Evolutionary conservation across 2,329 filamentous ascomycete genomes (phyloP), one percentile per base, ranked within the genome.

Genomic region (Trichophyton simii): DNA sequence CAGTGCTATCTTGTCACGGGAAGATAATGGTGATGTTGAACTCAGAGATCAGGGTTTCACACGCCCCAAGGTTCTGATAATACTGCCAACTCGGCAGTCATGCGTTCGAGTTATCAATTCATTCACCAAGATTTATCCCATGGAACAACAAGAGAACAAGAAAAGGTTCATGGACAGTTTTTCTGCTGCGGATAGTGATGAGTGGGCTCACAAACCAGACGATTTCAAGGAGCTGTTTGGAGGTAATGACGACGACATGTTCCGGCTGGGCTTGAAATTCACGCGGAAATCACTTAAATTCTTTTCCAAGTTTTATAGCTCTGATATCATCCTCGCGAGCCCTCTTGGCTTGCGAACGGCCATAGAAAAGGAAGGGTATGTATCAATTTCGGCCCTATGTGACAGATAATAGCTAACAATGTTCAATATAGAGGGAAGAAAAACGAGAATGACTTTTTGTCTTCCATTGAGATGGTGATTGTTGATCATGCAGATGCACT

Each of bases 221-320:
- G 94, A 97, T 72, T 97, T 95, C 75, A 81, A 83, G 25, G 88
- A 95, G 61, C 80, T 97, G 0, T 99, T 99, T 70, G 87, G 87
- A 64, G 94, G 94, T 63, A 97, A 96, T 71, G 90, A 96, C 71
- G 94, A 97, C 71, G 94, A 99, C 75, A 94, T 95, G 83, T 99
- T 97, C 77, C 85, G 92, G 2, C 79, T 97, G 1, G 94, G 92
- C n/a, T 75, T 99, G 70, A 99, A 97, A 74, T 95, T 99, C 72
- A 97, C 94, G 0, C 84, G 94, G 64, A 97, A 96, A 75, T 95
- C 91, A 0, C 80, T 97, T 71, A 97, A 96, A 72, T 94, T 88
- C 72, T 99, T 95, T 76, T 83, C 92, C 0, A 88, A 91, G 64
- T 99, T 99, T 73, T 97, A 97, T 78, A 92, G 87, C 72, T 96